Evolutionary conservation across 306 rosid species (phyloP).

Genomic region (Sechiopsis laciniata): DNA sequence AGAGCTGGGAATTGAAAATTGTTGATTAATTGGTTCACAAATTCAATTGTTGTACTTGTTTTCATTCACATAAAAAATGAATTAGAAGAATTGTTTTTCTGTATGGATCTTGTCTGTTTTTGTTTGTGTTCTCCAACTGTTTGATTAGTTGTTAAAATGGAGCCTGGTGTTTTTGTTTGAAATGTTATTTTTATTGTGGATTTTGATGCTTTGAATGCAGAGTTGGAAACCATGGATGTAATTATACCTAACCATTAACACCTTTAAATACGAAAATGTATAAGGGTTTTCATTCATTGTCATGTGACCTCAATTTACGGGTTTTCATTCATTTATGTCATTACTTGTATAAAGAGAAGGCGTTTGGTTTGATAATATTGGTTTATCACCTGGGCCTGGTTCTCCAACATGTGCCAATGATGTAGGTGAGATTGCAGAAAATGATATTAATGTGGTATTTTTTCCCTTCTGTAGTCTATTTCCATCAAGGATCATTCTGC

Average conservation of each 20-base stretch:
- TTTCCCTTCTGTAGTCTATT: constrained; percentile 6
- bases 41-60: no score
- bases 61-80: no score
- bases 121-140: not conserved
- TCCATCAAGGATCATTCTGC: not conserved
- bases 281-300: constrained; percentile 35
- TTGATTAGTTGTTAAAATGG: not conserved
- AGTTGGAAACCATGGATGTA: constrained; percentile 18
- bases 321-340: constrained; percentile 56
- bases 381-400: constrained; percentile 99
- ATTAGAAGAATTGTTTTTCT: not conserved
- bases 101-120: not conserved
- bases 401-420: constrained; percentile 76
- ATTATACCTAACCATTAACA: not conserved
- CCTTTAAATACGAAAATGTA: constrained; percentile 31
- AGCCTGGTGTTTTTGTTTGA: not conserved
- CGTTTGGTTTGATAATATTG: constrained; percentile 94
- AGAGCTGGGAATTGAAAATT: not conserved
- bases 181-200: not conserved
- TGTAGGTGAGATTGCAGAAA: constrained; percentile 54
- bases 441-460: constrained; percentile 13
- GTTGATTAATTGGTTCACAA: no score
- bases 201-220: constrained; percentile 14
- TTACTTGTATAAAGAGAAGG: constrained; percentile 68
- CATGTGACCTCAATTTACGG: constrained; percentile 41